Percentiles rank a stretch among this genome's conserved stretches.
These are phyloP conservation scores for Monilinia fructicola DNA, from an alignment of 2,329 filamentous ascomycete genomes.

Conservation along the genomic window DNA sequence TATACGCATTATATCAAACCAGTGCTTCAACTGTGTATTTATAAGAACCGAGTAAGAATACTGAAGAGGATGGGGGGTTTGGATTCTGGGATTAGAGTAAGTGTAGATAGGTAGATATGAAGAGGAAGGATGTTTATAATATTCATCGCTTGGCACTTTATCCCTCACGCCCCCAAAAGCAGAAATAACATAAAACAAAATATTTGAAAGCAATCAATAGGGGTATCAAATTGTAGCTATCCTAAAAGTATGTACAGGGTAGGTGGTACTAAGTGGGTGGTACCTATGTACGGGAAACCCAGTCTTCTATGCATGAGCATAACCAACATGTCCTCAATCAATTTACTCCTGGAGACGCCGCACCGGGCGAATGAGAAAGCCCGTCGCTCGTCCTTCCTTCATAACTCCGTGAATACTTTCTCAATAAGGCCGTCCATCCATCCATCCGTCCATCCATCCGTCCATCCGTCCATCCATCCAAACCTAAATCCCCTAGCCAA, in stretches of 20 bases:
- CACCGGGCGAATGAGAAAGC: not conserved
- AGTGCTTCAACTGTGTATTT: too few species aligned
- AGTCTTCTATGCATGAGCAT: not conserved
- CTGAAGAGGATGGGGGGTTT: not conserved
- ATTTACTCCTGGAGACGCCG: not conserved
- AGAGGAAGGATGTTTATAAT: too few species aligned
- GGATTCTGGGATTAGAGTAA: conserved; percentile 30
- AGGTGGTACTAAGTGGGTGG: not conserved
- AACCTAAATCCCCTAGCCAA: not conserved
- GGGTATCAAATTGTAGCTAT: conserved; percentile 23
- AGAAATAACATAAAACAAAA: not conserved
- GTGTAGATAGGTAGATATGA: too few species aligned
- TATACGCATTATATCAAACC: not conserved
- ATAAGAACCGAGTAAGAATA: not conserved
- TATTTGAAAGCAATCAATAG: not conserved
- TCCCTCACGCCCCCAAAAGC: too few species aligned
- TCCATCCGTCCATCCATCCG: too few species aligned
- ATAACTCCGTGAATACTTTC: not conserved
- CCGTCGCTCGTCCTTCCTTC: too few species aligned
- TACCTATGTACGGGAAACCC: not conserved
- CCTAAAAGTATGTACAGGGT: conserved; percentile 9
- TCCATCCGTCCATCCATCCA: too few species aligned
- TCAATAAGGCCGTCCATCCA: not conserved
- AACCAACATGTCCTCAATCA: not conserved
- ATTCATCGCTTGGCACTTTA: too few species aligned